Evolutionary conservation across 768 basidiomycete genomes (phyloP), one percentile per base, ranked within the genome.

Genomic region (Mycena vulgaris): DNA sequence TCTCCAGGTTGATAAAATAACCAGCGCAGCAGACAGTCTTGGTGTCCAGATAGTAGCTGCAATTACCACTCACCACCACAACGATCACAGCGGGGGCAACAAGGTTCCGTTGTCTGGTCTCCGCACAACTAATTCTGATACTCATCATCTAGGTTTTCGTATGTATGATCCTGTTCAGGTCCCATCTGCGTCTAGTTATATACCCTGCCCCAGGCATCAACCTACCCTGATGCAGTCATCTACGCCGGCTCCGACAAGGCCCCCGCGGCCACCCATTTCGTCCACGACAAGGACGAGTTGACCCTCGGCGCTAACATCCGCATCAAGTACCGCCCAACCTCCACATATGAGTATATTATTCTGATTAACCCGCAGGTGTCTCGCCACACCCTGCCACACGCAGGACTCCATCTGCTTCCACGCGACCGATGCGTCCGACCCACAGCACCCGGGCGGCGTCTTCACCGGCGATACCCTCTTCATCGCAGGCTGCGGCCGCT

Each of bases 381-480:
- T 96, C 27, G 92, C 94, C 28, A 96, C 95, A 1, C 95, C 96
- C 1, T 97, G 96, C 81, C 97, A 98, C 80, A 99, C 97, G 4
- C 94, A 94, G 78, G 97, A 98, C 81, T 98, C 97, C 19, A 97
- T 97, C 75, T 98, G 94, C 84, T 99, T 91, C 84, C 87, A 93
- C 78, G 87, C 91, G 63, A 95, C 92, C 35, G 83, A 86, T 66
- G 79, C 84, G 25, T 72, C 78, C 27, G 80, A 88, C 28, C 75
- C 83, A 55, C 78, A 79, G 28, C 90, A 90, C 69, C 84, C 92
- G 0, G 92, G 93, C 23, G 92, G 86, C 19, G 95, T 98, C 40
- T 97, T 99, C 81, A 98, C 97, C 0, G 97, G 97, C 19, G 96
- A 98, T 78, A 98, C 96, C 1, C 89, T 98, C 62, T 97, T 98